A percentile compares a stretch with the other conserved stretches of the same genome.
Evolutionary conservation across 257 asterid genomes (phyloP).

Genomic region (Asclepias syriaca): DNA sequence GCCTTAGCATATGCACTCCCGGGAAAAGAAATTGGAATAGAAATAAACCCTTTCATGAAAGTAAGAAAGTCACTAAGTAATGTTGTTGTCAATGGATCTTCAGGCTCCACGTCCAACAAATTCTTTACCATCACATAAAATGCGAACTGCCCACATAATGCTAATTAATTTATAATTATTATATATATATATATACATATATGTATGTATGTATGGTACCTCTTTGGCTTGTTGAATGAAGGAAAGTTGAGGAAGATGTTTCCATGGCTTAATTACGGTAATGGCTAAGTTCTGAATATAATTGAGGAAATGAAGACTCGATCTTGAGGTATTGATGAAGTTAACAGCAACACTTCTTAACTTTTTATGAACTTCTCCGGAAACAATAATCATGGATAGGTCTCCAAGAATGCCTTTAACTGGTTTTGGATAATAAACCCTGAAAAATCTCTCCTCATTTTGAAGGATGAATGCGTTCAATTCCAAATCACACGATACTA

Average conservation of each 20-base stretch:
- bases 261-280: slow-evolving; percentile 37
- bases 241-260: slow-evolving; percentile 19
- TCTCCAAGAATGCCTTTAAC: slow-evolving; percentile 54
- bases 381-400: slow-evolving; percentile 48
- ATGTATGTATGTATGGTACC: slow-evolving; percentile 23
- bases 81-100: slow-evolving; percentile 42
- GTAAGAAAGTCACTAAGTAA: slow-evolving; percentile 55
- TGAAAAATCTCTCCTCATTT: slow-evolving; percentile 56
- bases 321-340: slow-evolving; percentile 45
- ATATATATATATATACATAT: no score
- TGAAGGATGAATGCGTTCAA: slow-evolving; percentile 53
- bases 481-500: slow-evolving; percentile 68
- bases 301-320: slow-evolving; percentile 30
- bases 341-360: slow-evolving; percentile 36
- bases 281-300: slow-evolving; percentile 29
- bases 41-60: slow-evolving; percentile 78
- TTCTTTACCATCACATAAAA: slow-evolving; percentile 58
- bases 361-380: slow-evolving; percentile 55
- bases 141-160: slow-evolving; percentile 46
- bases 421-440: slow-evolving; percentile 57
- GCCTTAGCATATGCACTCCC: slow-evolving; percentile 76
- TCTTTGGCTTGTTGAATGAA: slow-evolving; percentile 57
- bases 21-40: slow-evolving; percentile 64
- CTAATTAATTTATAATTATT: no score
- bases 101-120: slow-evolving; percentile 51